These are phyloP conservation scores for Cordyceps fumosorosea DNA, from an alignment of 2,329 filamentous ascomycete genomes.

Conservation along the genomic window DNA sequence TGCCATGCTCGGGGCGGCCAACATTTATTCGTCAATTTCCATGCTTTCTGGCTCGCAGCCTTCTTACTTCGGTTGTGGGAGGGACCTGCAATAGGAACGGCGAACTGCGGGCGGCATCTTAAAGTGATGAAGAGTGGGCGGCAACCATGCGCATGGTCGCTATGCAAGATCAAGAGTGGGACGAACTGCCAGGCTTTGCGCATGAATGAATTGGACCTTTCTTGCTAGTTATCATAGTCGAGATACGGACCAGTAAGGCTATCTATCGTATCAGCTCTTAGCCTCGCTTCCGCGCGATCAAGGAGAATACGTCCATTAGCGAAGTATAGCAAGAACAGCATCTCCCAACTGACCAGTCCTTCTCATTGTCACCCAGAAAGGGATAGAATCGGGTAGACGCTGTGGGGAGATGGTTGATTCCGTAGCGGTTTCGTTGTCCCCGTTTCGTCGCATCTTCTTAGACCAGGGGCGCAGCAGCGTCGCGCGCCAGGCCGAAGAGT, in stretches of 20 bases:
- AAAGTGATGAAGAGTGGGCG: neutral
- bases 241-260: no score
- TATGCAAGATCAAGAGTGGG: neutral
- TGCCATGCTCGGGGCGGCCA: neutral
- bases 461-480: neutral
- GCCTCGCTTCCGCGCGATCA: neutral
- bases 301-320: neutral
- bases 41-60: neutral
- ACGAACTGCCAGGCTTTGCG: neutral
- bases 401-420: neutral
- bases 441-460: neutral
- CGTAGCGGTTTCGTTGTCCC: neutral
- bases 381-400: neutral
- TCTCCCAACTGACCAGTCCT: neutral
- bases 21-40: neutral
- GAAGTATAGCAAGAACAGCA: neutral
- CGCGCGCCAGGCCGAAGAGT: no score
- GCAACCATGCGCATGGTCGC: neutral
- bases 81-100: neutral
- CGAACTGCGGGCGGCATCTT: neutral
- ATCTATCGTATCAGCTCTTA: no score
- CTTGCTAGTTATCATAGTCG: no score
- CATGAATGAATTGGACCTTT: neutral
- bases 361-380: neutral
- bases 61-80: neutral